These are phyloP conservation scores for Phytophthora sp. DNA, from an alignment of 352 stramenopile species.

Conservation along the genomic window DNA sequence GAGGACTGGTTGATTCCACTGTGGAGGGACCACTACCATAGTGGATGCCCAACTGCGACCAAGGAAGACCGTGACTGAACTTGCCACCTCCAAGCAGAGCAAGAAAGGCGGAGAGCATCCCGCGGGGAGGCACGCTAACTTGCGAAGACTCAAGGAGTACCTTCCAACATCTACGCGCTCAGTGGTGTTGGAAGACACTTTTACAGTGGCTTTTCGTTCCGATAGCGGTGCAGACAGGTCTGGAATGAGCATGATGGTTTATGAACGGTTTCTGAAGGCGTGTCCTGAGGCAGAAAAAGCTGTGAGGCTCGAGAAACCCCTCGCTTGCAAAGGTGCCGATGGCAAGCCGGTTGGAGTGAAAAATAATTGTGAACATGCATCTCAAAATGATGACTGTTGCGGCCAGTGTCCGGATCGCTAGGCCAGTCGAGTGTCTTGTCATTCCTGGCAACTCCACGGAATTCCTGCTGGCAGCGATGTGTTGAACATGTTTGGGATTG, in stretches of 20 bases:
- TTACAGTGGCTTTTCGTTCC: neutral
- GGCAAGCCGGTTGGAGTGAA: neutral
- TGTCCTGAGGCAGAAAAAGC: too few species aligned
- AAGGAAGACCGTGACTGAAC: conserved; percentile 12
- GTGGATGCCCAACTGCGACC: conserved; percentile 12
- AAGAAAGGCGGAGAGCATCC: neutral
- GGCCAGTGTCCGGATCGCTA: neutral
- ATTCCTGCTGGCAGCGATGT: neutral
- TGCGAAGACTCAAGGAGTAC: neutral
- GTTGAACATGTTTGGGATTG: neutral
- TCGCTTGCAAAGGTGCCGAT: neutral
- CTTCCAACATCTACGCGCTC: conserved; percentile 1
- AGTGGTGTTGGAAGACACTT: neutral
- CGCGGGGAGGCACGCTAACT: conserved; percentile 4
- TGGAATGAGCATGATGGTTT: neutral
- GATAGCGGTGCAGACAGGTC: neutral
- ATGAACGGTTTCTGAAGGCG: too few species aligned
- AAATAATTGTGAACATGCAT: neutral
- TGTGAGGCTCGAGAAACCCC: too few species aligned
- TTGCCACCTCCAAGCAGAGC: neutral
- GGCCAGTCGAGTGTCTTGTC: neutral
- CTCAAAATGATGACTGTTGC: neutral
- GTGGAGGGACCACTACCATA: conserved; percentile 16
- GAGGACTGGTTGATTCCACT: conserved; percentile 14
- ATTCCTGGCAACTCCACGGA: neutral